Evolutionary conservation across 371 early-diverging fungal species (phyloP), one percentile per base, ranked within the genome.

Genomic region (Mortierella sp.): DNA sequence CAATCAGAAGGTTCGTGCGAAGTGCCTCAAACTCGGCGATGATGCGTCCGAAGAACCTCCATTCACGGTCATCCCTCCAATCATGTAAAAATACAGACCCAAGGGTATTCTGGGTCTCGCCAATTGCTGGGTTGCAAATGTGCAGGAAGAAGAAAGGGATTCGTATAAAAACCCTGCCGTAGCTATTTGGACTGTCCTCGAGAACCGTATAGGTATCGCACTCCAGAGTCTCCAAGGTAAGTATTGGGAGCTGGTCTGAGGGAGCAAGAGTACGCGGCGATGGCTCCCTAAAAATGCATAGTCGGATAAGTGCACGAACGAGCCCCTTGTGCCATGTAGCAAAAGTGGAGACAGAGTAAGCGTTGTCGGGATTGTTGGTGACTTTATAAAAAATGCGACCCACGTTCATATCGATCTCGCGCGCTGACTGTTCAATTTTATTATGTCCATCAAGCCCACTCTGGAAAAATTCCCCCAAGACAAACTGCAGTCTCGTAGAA

Each of bases 161-260:
- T 59, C 60, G 52, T 58, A 66, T 53, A 25, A 66, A 59, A 12
- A 57, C 66, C 21, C 18, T 16, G 47, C 57, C 53, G 14, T 0
- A 0, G 30, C 25, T 16, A 16, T 47, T 21, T 29, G 26, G 15
- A 57, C 19, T 46, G 15, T 58, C 60, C 28, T 68, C 68, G n/a
- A 68, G 57, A 57, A 68, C 57, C 55, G 57, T 57, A 50, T 62
- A 62, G 1, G 68, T 57, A 50, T 57, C 28, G 37, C 68, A 56
- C 48, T 68, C 68, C 12, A 68, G 26, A 44, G 62, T 25, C 0
- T 68, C 62, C 62, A 68, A 62, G 62, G 62, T 68, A 48, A 68
- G 37, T 4, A 0, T 45, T 14, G 57, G 62, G 57, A 68, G 59
- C 9, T 18, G 57, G 1, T 59, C 12, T 14, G 51, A 66, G 45